Conservation (phyloP, 306 rosid species). For the Gillenia trifoliata region DNA sequence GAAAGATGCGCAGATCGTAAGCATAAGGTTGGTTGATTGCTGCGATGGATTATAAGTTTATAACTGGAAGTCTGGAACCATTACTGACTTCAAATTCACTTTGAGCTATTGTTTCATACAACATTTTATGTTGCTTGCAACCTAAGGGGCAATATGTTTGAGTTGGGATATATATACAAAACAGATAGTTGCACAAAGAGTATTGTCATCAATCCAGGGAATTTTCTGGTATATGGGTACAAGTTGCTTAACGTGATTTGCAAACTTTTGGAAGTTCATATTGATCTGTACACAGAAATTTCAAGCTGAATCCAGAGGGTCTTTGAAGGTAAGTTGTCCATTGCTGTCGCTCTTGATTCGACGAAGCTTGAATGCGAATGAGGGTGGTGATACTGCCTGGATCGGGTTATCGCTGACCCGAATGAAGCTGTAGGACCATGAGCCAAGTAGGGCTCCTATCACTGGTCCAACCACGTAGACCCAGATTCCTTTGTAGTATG, state of each 20-base stretch:
- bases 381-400: constrained; percentile 9
- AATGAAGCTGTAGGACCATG: constrained; percentile 54
- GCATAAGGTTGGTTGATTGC: constrained; percentile 60
- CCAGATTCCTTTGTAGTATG: constrained; percentile 61
- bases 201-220: constrained; percentile 72
- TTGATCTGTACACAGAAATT: not conserved
- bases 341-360: constrained; percentile 20
- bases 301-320: constrained; percentile 22
- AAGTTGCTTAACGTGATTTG: constrained; percentile 44
- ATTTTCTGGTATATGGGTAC: constrained; percentile 65
- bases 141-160: constrained; percentile 91
- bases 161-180: constrained; percentile 87
- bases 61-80: not conserved
- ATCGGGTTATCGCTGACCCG: constrained; percentile 33
- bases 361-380: constrained; percentile 31
- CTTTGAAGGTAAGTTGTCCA: not conserved
- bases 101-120: constrained; percentile 1
- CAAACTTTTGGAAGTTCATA: not conserved
- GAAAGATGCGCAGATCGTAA: constrained; percentile 84
- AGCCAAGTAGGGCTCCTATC: constrained; percentile 58
- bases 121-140: constrained; percentile 35
- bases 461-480: constrained; percentile 63
- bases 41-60: not conserved
- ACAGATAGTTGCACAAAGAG: constrained; percentile 97
- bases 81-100: not conserved